A percentile compares a stretch with the other conserved stretches of the same genome.
These are phyloP conservation scores for Nitzschia sp. DNA, from an alignment of 108 stramenopile genomes.

Conservation along the genomic window DNA sequence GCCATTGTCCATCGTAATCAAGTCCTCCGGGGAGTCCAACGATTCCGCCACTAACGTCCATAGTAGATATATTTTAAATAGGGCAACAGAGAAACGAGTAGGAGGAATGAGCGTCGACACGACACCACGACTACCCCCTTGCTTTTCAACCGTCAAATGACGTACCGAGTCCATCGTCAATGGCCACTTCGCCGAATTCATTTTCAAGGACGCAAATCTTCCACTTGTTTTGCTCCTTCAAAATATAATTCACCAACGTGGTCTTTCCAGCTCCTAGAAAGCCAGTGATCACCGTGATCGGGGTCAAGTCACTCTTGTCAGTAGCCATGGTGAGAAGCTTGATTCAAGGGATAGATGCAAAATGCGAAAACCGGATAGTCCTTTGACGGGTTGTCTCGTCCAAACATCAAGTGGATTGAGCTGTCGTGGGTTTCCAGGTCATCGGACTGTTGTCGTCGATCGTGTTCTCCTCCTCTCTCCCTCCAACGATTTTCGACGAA, in stretches of 20 bases:
- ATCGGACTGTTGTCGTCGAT: no score
- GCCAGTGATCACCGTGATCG: constrained; percentile 92
- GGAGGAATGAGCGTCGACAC: no score
- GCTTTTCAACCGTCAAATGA: no score
- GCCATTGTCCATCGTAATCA: constrained; percentile 99
- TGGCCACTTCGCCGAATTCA: constrained; percentile 96
- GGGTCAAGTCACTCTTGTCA: constrained; percentile 62
- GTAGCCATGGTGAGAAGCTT: constrained; percentile 6
- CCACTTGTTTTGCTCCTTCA: constrained; percentile 96
- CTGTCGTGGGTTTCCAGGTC: no score
- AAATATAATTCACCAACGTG: constrained; percentile 97
- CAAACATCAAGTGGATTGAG: no score
- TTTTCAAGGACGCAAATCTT: constrained; percentile 99
- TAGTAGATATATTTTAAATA: background rate
- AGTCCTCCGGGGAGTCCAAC: constrained; percentile 91
- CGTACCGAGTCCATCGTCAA: constrained; percentile 93
- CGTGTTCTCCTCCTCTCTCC: no score
- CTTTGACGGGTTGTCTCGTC: no score
- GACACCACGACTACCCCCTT: no score
- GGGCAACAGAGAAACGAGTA: no score
- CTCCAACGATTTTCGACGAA: no score
- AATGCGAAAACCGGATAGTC: no score
- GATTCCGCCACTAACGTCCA: constrained; percentile 75
- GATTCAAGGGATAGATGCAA: no score
- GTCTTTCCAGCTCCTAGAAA: constrained; percentile 98